Percentiles rank a stretch among this genome's conserved stretches.
Conservation (phyloP, 441 rosid genomes). For the Metrosideros polymorpha region DNA sequence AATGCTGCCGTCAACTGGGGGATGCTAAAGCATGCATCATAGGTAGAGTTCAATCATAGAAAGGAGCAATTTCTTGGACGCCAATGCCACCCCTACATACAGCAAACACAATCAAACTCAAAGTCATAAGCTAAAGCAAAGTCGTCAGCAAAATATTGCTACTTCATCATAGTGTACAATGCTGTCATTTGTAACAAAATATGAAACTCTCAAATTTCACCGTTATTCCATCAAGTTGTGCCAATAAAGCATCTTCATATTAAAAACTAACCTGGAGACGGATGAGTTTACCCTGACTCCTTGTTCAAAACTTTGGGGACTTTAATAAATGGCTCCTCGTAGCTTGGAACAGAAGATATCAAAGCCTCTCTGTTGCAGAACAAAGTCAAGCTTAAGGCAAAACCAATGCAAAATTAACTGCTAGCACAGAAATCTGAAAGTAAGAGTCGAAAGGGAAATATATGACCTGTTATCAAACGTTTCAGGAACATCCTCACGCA, state of each 20-base stretch:
- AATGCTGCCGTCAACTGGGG: background rate
- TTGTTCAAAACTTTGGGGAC: slow-evolving; percentile 75
- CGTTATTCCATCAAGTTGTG: background rate
- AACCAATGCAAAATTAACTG: background rate
- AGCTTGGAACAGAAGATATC: slow-evolving; percentile 58
- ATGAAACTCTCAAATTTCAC: background rate
- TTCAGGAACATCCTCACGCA: slow-evolving; percentile 64
- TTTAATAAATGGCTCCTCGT: slow-evolving; percentile 51
- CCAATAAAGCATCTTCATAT: background rate
- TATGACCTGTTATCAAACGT: slow-evolving; percentile 52
- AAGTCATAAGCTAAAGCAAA: background rate
- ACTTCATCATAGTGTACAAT: background rate
- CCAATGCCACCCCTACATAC: background rate
- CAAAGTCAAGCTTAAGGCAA: background rate
- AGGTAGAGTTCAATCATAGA: background rate
- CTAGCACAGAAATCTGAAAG: background rate
- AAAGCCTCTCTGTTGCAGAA: slow-evolving; percentile 38
- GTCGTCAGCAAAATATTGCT: background rate
- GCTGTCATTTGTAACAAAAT: background rate
- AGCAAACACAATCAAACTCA: background rate
- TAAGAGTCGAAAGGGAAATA: background rate
- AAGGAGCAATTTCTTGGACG: background rate
- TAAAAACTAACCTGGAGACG: background rate
- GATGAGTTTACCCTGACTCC: slow-evolving; percentile 19
- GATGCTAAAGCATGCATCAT: background rate